Conservation (phyloP, 441 rosid species). For the Aleurites moluccanus region DNA sequence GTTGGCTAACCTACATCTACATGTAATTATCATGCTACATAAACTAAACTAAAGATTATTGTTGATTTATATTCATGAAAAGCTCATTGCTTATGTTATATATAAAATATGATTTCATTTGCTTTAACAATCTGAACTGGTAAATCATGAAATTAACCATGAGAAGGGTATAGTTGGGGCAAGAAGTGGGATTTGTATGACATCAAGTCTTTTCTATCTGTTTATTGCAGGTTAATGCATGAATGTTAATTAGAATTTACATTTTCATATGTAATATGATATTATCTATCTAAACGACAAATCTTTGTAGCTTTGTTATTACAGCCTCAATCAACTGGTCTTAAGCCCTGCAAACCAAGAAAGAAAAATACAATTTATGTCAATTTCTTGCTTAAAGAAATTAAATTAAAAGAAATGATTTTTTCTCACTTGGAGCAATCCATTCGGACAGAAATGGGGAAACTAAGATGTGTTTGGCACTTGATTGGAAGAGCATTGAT, state of each 20-base stretch:
- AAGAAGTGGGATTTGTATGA: background rate
- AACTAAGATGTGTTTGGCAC: constrained; percentile 15
- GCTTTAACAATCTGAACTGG: background rate
- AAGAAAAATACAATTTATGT: background rate
- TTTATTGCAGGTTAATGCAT: background rate
- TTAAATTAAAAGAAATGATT: no score
- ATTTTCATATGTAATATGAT: no score
- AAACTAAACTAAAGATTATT: background rate
- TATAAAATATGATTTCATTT: background rate
- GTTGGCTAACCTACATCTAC: constrained; percentile 4
- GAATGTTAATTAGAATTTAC: no score
- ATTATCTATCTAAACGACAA: no score
- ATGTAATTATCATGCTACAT: constrained; percentile 21
- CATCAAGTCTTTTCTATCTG: background rate
- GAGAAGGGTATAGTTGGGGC: background rate
- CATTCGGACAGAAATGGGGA: constrained; percentile 18
- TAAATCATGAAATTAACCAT: background rate
- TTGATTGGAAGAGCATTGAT: constrained; percentile 13
- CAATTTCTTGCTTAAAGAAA: background rate
- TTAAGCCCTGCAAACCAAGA: background rate
- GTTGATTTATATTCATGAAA: background rate
- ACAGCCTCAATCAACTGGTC: no score
- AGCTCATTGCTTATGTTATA: background rate
- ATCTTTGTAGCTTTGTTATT: no score
- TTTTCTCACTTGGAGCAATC: constrained; percentile 12